Base-by-base conservation (phyloP, 2,329 filamentous ascomycete genomes). In the Diaporthe citriasiana region DNA sequence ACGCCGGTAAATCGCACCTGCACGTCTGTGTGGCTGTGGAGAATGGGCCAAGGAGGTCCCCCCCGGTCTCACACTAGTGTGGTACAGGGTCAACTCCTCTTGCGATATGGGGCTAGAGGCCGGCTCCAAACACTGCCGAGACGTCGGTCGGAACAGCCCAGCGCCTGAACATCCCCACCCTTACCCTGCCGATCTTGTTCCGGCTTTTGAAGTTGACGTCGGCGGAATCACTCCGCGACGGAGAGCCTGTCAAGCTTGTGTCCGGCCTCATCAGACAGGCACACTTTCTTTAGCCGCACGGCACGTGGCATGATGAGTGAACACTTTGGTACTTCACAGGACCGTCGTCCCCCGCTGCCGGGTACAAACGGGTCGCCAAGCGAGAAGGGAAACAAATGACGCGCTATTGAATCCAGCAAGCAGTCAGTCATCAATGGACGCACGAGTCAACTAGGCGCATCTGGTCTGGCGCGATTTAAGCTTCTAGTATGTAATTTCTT, bases 51-150 rank as follows among this genome's bases (percentile, higher is more conserved):
- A 57, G 68, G 53, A 59, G 51, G 68, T 19, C 19, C 38, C 19
- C 60, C 33, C 27, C 15, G 27, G 68, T 70, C 68, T 70, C 38
- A 59, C 38, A 10, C 42, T 70, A 50, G 10, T 9, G 17, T 22
- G 13, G 53, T 35, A 35, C 68, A 45, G 53, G 65, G 47, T 69
- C 47, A 38, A 55, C 17, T 30, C 33, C 40, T 40, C 59, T 47
- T 63, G 25, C 40, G 7, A 42, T 3, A 13, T 53, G 63, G 63
- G 45, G 45, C 63, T 66, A 68, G 15, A 38, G 47, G 47, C n/a
- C 55, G 53, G 68, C 51, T 50, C 68, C 40, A 70, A 70, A 70
- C 53, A 70, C 40, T 70, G 40, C 51, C 68, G 68, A 70, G 68
- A 70, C 68, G 68, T 35, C 68, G 51, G 51, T 59, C 51, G 55